phyloP scores from a whole-genome alignment of 2,329 filamentous ascomycete genomes.

The Beauveria australis region DNA sequence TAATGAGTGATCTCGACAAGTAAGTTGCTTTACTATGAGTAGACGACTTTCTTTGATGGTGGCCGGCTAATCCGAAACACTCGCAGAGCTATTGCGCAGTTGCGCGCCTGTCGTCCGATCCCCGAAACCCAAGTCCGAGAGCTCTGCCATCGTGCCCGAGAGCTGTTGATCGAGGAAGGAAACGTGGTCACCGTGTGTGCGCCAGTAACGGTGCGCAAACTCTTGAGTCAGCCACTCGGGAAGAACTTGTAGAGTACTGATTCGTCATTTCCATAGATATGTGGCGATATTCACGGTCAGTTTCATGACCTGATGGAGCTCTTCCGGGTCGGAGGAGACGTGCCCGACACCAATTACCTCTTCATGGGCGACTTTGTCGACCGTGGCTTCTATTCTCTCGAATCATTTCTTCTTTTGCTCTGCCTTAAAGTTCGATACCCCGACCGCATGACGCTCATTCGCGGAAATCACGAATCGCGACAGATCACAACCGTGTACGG shows the following conservation, averaged over 20 bases:
- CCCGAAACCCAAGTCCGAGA: conserved; percentile 93
- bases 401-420: conserved; percentile 90
- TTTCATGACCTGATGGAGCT: conserved; percentile 97
- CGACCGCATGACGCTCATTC: conserved; percentile 91
- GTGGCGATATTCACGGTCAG: conserved; percentile 93
- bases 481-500: conserved; percentile 97
- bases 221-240: neutral
- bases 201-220: conserved; percentile 70
- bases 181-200: conserved; percentile 95
- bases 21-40: conserved; percentile 33
- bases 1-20: conserved; percentile 93
- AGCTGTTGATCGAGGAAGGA: conserved; percentile 93
- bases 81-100: conserved; percentile 82
- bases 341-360: conserved; percentile 91
- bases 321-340: conserved; percentile 86
- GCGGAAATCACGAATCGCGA: conserved; percentile 91
- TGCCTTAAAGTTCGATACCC: conserved; percentile 97
- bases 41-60: neutral
- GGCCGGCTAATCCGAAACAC: neutral
- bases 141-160: conserved; percentile 92
- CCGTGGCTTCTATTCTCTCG: conserved; percentile 93
- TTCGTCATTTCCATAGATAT: conserved; percentile 54
- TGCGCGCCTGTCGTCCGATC: conserved; percentile 92
- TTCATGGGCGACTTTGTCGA: conserved; percentile 99
- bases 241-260: neutral